Evolutionary conservation across 495 filamentous ascomycete species (phyloP), one percentile per base, ranked within the genome.

Genomic region (Aspergillus sclerotioniger): DNA sequence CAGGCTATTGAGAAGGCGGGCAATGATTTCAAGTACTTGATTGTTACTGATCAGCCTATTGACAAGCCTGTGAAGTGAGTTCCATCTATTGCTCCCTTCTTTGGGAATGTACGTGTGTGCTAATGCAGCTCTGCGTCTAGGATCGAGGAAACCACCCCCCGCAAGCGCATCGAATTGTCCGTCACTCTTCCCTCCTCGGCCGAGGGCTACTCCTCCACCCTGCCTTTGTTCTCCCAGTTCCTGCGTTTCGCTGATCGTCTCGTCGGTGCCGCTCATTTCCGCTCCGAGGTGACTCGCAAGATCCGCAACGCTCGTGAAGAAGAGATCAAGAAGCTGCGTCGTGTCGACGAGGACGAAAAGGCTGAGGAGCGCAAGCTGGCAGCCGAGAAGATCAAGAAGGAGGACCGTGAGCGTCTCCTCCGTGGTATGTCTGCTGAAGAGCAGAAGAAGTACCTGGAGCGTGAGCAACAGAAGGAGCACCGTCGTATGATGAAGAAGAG

Each of bases 391-490:
- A 75, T 83, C 64, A 95, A 91, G 81, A 97, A 95, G 80, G 84
- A 91, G 65, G 91, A 96, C 81, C 81, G 94, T n/a, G 94, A 98
- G 67, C 80, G 82, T 50, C 80, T 86, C 74, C 76, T 98, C 52
- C 89, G 87, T 66, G 81, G 83, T 8, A 84, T 98, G 79, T 91
- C 84, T 60, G 92, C 93, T 17, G 92, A 96, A 63, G 91, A 94
- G 65, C 94, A 98, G 83, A 88, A 90, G 76, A 96, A 93, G 79
- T 97, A 87, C 69, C 78, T 98, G 53, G 95, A 98, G 57, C 89
- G 87, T 70, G 94, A 98, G 82, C 80, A 82, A 62, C 88, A 94
- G 69, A 90, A 89, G 81, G 90, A 89, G 67, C 71, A 85, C 64
- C 87, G 84, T 72, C 91, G 84, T 68, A 77, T 73, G 31, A 79